Conservation (phyloP, 768 basidiomycete genomes). For the Cubamyces lactineus region DNA sequence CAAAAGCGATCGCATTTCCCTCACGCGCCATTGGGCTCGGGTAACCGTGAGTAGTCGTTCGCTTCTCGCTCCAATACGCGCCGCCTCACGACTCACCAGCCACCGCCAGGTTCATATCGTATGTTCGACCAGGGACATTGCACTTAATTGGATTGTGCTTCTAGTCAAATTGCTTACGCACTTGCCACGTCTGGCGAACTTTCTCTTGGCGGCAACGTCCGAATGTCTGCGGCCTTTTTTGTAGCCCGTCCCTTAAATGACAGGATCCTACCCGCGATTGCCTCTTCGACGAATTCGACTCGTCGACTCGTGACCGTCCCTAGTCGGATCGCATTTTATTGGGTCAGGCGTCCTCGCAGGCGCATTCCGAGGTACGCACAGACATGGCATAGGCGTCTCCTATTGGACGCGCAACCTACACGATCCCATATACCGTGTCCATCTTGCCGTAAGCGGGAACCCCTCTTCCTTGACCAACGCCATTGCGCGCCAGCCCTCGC, state of each 20-base stretch:
- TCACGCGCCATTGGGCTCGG: neutral
- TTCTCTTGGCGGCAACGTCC: neutral
- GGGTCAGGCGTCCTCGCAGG: neutral
- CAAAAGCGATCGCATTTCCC: neutral
- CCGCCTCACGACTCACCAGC: too few species aligned
- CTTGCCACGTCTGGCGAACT: neutral
- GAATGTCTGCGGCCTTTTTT: neutral
- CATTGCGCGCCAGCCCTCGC: neutral
- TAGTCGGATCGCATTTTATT: neutral
- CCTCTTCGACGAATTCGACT: slow-evolving; percentile 8
- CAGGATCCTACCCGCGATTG: slow-evolving; percentile 11
- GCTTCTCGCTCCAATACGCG: too few species aligned
- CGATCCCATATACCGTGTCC: neutral
- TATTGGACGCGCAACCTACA: neutral
- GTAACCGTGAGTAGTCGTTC: slow-evolving; percentile 5
- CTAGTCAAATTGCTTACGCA: neutral
- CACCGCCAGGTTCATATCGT: too few species aligned
- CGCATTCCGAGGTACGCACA: neutral
- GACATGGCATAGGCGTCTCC: neutral
- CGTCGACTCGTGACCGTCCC: neutral
- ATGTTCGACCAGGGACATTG: too few species aligned
- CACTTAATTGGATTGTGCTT: neutral
- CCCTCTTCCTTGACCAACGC: neutral
- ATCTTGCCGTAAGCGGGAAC: slow-evolving; percentile 11
- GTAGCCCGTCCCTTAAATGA: neutral